phyloP scores from a whole-genome alignment of 2,329 filamentous ascomycete species.

The Colletotrichum tofieldiae region DNA sequence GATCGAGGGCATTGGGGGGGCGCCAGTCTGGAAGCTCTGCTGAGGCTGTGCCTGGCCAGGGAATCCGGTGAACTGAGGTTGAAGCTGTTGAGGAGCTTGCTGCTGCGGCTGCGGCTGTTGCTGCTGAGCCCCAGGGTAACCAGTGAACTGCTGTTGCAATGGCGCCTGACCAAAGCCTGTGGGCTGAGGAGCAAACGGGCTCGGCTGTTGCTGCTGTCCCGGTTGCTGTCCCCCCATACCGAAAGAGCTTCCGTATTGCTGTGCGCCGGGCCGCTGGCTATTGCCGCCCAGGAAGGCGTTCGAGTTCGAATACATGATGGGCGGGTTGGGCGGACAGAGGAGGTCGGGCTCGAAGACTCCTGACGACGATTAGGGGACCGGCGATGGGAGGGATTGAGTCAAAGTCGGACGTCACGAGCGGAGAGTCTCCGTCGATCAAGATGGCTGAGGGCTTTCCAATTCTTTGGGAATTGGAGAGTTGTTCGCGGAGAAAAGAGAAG shows the following conservation, averaged over 20 bases:
- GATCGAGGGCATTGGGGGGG: conserved; percentile 72
- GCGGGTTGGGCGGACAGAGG: conserved; percentile 27
- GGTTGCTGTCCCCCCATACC: conserved; percentile 60
- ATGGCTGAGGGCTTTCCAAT: conserved; percentile 3
- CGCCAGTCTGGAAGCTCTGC: conserved; percentile 73
- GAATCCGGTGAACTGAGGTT: conserved; percentile 64
- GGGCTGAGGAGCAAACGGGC: conserved; percentile 71
- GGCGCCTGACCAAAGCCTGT: conserved; percentile 73
- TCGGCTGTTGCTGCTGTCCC: conserved; percentile 66
- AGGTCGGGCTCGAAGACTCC: conserved; percentile 37
- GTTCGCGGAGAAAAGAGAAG: background rate
- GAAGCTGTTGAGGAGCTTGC: conserved; percentile 71
- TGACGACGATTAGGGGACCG: conserved; percentile 30
- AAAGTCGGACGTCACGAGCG: conserved; percentile 22
- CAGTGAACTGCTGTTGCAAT: conserved; percentile 73
- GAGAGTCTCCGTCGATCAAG: conserved; percentile 32
- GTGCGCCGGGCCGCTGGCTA: conserved; percentile 79
- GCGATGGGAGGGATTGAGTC: conserved; percentile 15
- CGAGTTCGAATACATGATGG: conserved; percentile 88
- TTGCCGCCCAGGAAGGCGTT: conserved; percentile 89
- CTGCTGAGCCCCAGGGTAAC: conserved; percentile 70
- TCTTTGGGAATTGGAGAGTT: background rate
- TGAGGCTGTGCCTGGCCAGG: conserved; percentile 64
- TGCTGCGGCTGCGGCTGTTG: conserved; percentile 73
- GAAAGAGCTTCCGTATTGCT: conserved; percentile 71